Evolutionary conservation across 1,139 yeast species (phyloP).

Genomic region (Saccharomycopsis phalli): DNA sequence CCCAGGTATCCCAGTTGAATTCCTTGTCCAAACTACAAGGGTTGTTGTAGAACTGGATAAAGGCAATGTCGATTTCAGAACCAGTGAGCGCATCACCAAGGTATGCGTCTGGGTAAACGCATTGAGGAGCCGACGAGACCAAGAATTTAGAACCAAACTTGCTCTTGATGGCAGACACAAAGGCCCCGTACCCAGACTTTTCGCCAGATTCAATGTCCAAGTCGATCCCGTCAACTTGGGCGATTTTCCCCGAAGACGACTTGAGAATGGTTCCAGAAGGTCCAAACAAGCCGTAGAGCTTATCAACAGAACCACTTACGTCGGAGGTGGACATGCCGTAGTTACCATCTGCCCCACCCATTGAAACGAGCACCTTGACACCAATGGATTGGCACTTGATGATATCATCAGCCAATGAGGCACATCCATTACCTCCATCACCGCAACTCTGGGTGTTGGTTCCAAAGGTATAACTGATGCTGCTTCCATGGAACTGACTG

Average conservation of each 20-base stretch:
- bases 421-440: conserved; percentile 9
- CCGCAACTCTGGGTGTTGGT: too few species aligned
- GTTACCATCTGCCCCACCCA: conserved; percentile 64
- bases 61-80: conserved; percentile 13
- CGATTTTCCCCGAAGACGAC: conserved; percentile 24
- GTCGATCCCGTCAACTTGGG: conserved; percentile 18
- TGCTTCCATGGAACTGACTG: conserved; percentile 43
- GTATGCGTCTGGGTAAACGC: conserved; percentile 69
- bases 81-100: conserved; percentile 46
- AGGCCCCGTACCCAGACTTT: conserved; percentile 17
- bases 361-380: conserved; percentile 53
- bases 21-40: conserved; percentile 3
- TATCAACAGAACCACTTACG: conserved; percentile 25
- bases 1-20: conserved; percentile 14
- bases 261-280: conserved; percentile 56
- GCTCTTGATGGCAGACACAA: conserved; percentile 15
- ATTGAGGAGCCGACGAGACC: conserved; percentile 49
- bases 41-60: conserved; percentile 18
- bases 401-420: conserved; percentile 36
- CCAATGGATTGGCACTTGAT: conserved; percentile 55
- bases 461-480: conserved; percentile 39
- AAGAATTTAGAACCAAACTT: conserved; percentile 59
- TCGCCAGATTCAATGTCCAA: conserved; percentile 18
- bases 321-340: conserved; percentile 21
- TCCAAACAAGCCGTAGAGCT: conserved; percentile 27